A percentile compares a stretch with the other conserved stretches of the same genome.
These are phyloP conservation scores for Gnomoniopsis sp. DNA, from an alignment of 2,329 filamentous ascomycete species.

Conservation along the genomic window DNA sequence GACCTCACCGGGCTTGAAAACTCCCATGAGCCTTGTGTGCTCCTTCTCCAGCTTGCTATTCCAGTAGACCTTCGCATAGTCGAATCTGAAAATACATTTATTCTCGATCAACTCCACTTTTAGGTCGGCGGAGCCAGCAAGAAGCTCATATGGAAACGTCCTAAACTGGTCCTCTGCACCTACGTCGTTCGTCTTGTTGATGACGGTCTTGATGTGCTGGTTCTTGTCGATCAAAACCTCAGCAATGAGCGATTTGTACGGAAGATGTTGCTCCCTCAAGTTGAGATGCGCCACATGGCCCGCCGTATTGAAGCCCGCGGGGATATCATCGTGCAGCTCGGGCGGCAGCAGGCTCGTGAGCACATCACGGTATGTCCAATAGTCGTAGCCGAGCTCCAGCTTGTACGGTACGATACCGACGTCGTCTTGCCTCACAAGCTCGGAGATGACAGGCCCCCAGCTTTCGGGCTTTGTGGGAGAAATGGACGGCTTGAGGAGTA, in stretches of 20 bases:
- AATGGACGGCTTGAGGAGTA: conserved; percentile 57
- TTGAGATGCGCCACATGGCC: conserved; percentile 95
- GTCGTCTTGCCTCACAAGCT: conserved; percentile 65
- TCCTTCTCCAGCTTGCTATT: conserved; percentile 89
- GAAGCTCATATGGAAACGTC: conserved; percentile 88
- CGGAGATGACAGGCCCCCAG: conserved; percentile 68
- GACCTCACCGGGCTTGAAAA: conserved; percentile 80
- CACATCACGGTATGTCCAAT: conserved; percentile 86
- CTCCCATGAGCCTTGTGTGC: conserved; percentile 72
- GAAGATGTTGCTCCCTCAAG: conserved; percentile 75
- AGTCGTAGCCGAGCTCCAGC: conserved; percentile 74
- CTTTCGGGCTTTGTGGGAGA: conserved; percentile 61
- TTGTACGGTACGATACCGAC: conserved; percentile 72
- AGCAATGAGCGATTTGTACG: conserved; percentile 83
- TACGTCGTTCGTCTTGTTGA: conserved; percentile 92
- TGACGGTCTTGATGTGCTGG: conserved; percentile 75
- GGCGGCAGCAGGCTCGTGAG: conserved; percentile 78
- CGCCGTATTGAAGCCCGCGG: conserved; percentile 80
- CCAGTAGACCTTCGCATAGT: conserved; percentile 98
- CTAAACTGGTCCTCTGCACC: conserved; percentile 82
- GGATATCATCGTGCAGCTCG: conserved; percentile 75
- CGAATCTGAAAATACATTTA: conserved; percentile 83
- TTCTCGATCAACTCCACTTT: conserved; percentile 81
- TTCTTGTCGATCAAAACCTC: conserved; percentile 90
- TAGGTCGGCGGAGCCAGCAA: conserved; percentile 77